phyloP scores from a whole-genome alignment of 2,329 filamentous ascomycete species.

The Oidium heveae region DNA sequence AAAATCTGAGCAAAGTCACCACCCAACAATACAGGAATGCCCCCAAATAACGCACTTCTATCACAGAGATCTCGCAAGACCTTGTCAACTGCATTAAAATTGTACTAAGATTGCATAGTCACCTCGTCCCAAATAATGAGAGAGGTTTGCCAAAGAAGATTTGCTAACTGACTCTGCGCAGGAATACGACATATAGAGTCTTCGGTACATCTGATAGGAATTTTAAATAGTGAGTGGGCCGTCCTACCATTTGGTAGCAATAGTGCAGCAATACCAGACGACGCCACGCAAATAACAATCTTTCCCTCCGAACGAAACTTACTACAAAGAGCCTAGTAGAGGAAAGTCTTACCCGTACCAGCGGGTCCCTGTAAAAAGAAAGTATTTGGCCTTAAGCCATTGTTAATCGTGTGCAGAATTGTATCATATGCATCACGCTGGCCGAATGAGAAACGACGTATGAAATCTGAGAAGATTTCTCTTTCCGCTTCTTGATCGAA shows the following conservation, averaged over 20 bases:
- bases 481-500: background rate
- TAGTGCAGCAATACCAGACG: background rate
- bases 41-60: background rate
- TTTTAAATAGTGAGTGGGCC: background rate
- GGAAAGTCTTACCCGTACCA: background rate
- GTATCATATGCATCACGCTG: background rate
- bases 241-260: background rate
- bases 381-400: background rate
- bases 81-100: background rate
- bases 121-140: background rate
- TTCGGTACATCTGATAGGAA: background rate
- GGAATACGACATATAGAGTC: no score
- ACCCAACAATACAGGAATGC: background rate
- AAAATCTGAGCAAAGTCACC: background rate
- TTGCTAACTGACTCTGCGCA: no score
- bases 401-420: background rate
- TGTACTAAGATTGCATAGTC: background rate
- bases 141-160: no score
- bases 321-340: background rate
- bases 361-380: background rate
- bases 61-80: background rate
- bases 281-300: background rate
- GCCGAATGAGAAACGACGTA: background rate
- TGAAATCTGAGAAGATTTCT: background rate
- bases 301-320: background rate